Conservation (phyloP, 257 asterid genomes). For the Solanum paucissectum region DNA sequence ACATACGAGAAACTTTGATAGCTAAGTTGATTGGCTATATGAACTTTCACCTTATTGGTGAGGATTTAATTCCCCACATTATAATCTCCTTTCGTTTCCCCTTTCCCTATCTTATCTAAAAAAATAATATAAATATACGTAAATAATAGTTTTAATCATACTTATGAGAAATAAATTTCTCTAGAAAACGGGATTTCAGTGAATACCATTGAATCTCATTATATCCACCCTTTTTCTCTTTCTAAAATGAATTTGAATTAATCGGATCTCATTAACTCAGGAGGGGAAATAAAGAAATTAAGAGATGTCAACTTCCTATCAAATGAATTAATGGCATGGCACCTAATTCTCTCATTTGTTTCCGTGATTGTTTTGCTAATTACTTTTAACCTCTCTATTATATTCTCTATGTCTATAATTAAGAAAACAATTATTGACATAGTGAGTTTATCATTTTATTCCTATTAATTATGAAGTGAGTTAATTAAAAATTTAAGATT, state of each 20-base stretch:
- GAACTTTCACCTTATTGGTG: not conserved
- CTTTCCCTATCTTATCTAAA: too few relatives aligned
- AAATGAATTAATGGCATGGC: not conserved
- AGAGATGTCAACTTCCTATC: not conserved
- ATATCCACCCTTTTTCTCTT: not conserved
- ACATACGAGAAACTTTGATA: too few relatives aligned
- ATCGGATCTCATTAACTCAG: fast-evolving
- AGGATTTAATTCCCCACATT: not conserved
- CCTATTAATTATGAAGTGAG: too few relatives aligned
- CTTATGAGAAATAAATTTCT: not conserved
- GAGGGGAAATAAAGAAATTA: not conserved
- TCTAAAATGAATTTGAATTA: not conserved
- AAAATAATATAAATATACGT: not conserved
- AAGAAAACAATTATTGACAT: too few relatives aligned
- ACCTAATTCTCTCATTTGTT: not conserved
- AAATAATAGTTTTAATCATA: not conserved
- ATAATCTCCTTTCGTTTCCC: not conserved
- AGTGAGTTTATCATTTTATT: too few relatives aligned
- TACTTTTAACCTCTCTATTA: not conserved
- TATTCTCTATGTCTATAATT: too few relatives aligned
- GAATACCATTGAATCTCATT: not conserved
- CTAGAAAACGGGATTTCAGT: not conserved
- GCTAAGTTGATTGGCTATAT: not conserved
- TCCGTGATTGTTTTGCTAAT: not conserved
- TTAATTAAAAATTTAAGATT: too few relatives aligned